A percentile compares a stretch with the other conserved stretches of the same genome.
phyloP scores from a whole-genome alignment of 108 stramenopile genomes.

The Cyclotella sp. region DNA sequence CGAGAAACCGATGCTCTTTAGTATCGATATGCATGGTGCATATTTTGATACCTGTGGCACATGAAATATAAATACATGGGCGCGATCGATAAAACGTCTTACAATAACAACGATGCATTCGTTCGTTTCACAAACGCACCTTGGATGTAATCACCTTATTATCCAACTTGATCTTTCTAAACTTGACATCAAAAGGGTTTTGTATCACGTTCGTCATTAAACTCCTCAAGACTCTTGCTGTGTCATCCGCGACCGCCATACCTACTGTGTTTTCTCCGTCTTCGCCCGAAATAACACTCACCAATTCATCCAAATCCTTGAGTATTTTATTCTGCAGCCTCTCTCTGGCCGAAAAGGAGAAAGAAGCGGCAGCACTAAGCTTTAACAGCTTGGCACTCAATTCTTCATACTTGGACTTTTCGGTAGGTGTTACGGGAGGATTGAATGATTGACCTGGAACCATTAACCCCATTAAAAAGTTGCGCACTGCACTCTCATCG shows the following conservation, averaged over 20 bases:
- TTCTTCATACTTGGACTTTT: slow-evolving; percentile 66
- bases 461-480: slow-evolving; percentile 87
- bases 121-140: neutral
- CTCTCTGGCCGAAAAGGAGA: slow-evolving; percentile 83
- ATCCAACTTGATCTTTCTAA: slow-evolving; percentile 74
- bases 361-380: slow-evolving; percentile 69
- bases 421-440: slow-evolving; percentile 66
- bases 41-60: slow-evolving; percentile 45
- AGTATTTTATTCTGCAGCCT: slow-evolving; percentile 64
- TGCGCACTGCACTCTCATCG: slow-evolving; percentile 69
- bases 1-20: slow-evolving; percentile 76
- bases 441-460: slow-evolving; percentile 58
- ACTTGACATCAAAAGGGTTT: slow-evolving; percentile 77
- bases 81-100: neutral
- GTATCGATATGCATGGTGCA: slow-evolving; percentile 57
- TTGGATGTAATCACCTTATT: slow-evolving; percentile 75
- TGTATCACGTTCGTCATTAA: slow-evolving; percentile 75
- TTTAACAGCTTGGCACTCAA: slow-evolving; percentile 73
- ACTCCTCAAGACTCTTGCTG: slow-evolving; percentile 71
- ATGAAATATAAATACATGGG: neutral
- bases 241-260: slow-evolving; percentile 72
- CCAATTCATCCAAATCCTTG: slow-evolving; percentile 68
- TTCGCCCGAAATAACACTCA: slow-evolving; percentile 36
- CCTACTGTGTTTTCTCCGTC: slow-evolving; percentile 31
- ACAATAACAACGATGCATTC: neutral